Evolutionary conservation across 345 rosid genomes (phyloP), one percentile per base, ranked within the genome.

Genomic region (Excoecaria cochinchinensis): DNA sequence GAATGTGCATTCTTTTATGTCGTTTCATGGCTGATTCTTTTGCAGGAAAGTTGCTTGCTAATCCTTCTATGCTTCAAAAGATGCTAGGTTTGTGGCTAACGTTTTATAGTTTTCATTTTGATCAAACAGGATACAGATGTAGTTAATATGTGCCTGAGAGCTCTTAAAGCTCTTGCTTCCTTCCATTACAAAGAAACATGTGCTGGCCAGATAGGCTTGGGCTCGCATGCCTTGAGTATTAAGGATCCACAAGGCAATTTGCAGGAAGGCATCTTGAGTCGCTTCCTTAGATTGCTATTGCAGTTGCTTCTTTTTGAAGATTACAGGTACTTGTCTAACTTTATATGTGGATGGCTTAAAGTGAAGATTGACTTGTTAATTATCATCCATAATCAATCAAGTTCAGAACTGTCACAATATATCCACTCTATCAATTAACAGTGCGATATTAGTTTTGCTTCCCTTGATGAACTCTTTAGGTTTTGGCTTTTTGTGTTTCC

Each of bases 281-380:
- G 85, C 63, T 95, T 89, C 81, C 96, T 93, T 67, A 89, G 78
- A 52, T 81, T 86, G 69, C 81, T 93, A 80, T 82, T 95, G 77
- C 98, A 93, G 69, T 82, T 93, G 60, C 92, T 95, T 69, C 95
- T 93, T 73, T 95, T 95, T 67, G 97, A 91, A 82, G 98, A 93
- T 82, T 95, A 93, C 84, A 91, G 99, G 99, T 93, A 81, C 46
- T 24, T 56, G 40, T 19, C 50, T 68, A 8, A 8, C 24, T 56
- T 73, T 40, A 21, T 14, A 0, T 62, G 47, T 62, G 69, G 40
- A 25, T 47, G 22, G n/a, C 10, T 46, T 46, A 58, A 22, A 22
- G 6, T 44, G 39, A 51, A 31, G 36, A 22, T 11, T 19, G 24
- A 16, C 65, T 9, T 4, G 48, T 5, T 44, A 44, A 10, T 44